phyloP scores from a whole-genome alignment of 2,329 filamentous ascomycete species.

The Aspergillus sergii region DNA sequence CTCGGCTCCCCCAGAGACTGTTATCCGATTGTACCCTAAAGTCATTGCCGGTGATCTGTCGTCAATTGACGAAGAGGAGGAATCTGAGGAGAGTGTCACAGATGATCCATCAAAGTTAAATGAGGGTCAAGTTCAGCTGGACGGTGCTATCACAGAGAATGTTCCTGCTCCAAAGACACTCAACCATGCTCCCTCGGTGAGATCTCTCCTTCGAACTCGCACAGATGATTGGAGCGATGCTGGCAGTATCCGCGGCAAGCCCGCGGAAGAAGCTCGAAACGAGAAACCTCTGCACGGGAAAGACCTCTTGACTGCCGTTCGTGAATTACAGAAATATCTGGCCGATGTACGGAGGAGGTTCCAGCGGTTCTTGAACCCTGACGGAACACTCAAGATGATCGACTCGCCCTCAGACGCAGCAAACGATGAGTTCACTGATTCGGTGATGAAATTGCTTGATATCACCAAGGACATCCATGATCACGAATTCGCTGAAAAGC shows the following conservation, averaged over 20 bases:
- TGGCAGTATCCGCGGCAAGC: constrained; percentile 40
- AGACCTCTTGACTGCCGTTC: constrained; percentile 78
- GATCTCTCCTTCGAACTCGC: constrained; percentile 39
- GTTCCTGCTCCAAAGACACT: constrained; percentile 26
- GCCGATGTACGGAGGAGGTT: constrained; percentile 75
- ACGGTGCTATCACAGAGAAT: constrained; percentile 31
- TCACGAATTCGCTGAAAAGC: constrained; percentile 67
- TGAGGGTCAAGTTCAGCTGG: constrained; percentile 29
- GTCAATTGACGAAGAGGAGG: constrained; percentile 53
- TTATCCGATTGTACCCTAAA: constrained; percentile 80
- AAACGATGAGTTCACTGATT: constrained; percentile 44
- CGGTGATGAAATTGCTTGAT: constrained; percentile 50
- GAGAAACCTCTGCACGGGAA: constrained; percentile 65
- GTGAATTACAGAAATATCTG: constrained; percentile 83
- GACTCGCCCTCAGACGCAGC: constrained; percentile 33
- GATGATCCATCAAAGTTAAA: constrained; percentile 29
- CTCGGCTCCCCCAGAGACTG: constrained; percentile 83
- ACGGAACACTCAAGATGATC: constrained; percentile 52
- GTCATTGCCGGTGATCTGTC: constrained; percentile 83
- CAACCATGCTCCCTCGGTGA: constrained; percentile 40
- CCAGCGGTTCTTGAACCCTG: constrained; percentile 61
- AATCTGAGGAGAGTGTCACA: constrained; percentile 33
- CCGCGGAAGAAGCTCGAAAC: constrained; percentile 28
- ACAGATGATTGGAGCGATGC: constrained; percentile 44
- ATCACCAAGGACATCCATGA: constrained; percentile 54